Evolutionary conservation across 805 yeast genomes (phyloP).

Genomic region (Wickerhamiella galacta): DNA sequence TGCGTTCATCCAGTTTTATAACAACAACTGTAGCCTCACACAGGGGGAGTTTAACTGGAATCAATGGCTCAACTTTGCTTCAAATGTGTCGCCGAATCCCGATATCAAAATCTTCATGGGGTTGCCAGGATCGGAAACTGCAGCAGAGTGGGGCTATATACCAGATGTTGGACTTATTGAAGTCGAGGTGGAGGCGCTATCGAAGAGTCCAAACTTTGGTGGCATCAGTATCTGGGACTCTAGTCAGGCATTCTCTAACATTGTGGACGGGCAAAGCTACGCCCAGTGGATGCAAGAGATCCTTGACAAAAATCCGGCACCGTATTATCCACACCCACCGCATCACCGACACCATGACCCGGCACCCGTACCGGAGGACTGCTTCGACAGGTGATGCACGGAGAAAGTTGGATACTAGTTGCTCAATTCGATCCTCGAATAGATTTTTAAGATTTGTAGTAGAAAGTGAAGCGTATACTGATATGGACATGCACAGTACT

Average conservation of each 20-base stretch:
- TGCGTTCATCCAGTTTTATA: constrained; percentile 78
- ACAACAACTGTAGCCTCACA: constrained; percentile 47
- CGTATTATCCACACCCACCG: no score
- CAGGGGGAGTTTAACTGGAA: constrained; percentile 42
- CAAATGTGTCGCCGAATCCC: constrained; percentile 41
- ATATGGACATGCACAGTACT: no score
- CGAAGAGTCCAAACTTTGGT: constrained; percentile 33
- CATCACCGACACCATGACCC: no score
- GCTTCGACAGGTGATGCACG: no score
- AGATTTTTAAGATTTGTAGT: no score
- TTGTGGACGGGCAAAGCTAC: constrained; percentile 30
- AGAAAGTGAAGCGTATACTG: no score
- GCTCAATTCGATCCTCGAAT: no score
- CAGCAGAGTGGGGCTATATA: constrained; percentile 45
- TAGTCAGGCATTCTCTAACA: constrained; percentile 36
- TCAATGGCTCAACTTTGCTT: constrained; percentile 55
- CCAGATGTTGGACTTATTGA: constrained; percentile 17
- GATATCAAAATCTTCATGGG: constrained; percentile 60
- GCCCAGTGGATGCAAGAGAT: constrained; percentile 29
- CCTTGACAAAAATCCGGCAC: no score
- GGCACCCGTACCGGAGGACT: no score
- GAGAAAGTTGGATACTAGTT: no score
- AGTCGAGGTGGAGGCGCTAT: constrained; percentile 17
- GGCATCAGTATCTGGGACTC: constrained; percentile 84
- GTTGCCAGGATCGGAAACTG: constrained; percentile 43